phyloP scores from a whole-genome alignment of 148 eudicot genomes.

The Spergularia bocconei region DNA sequence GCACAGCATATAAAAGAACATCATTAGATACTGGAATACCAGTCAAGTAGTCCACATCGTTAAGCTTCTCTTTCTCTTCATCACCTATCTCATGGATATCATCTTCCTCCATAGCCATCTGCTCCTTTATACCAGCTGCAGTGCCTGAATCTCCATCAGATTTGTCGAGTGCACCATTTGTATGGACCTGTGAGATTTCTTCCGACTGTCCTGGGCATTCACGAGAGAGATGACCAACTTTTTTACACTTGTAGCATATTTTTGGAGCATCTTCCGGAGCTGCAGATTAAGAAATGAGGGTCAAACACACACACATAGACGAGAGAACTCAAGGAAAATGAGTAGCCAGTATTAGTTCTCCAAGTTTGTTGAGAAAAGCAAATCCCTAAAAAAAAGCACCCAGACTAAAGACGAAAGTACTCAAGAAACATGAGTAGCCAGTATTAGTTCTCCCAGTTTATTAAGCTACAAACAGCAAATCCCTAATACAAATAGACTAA shows the following conservation, averaged over 20 bases:
- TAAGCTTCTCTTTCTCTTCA: constrained; percentile 82
- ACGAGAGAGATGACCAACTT: constrained; percentile 82
- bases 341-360: neutral
- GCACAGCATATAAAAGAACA: constrained; percentile 85
- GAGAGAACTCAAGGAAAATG: neutral
- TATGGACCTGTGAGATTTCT: constrained; percentile 29
- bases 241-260: constrained; percentile 94
- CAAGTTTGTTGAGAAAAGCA: too few relatives aligned
- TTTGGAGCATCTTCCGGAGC: constrained; percentile 59
- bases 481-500: too few relatives aligned
- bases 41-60: constrained; percentile 90
- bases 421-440: neutral
- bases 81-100: constrained; percentile 97
- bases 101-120: constrained; percentile 86
- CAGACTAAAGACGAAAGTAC: neutral
- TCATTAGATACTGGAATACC: constrained; percentile 80
- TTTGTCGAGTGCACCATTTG: constrained; percentile 33
- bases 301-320: neutral
- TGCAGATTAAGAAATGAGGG: constrained; percentile 12
- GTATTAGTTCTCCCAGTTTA: neutral
- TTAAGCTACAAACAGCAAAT: too few relatives aligned
- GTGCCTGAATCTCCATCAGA: constrained; percentile 23
- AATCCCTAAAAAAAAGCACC: neutral
- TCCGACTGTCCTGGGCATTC: constrained; percentile 73
- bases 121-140: constrained; percentile 50